Evolutionary conservation across 352 stramenopile genomes (phyloP), one percentile per base, ranked within the genome.

Genomic region (Phytophthora lateralis): DNA sequence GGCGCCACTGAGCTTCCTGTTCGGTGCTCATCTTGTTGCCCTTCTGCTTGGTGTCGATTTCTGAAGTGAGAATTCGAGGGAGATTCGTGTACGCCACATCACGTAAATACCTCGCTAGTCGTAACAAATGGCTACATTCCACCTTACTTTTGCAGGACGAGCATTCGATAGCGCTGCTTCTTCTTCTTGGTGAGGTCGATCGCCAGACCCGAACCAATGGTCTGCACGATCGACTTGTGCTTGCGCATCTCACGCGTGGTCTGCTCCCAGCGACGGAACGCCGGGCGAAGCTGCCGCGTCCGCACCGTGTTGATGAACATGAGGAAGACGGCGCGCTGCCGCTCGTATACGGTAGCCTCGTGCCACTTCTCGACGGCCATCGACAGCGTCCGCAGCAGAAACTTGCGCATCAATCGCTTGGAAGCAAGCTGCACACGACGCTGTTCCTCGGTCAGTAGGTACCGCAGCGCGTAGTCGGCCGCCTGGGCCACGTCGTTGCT

Each of bases 101-200:
- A 21, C 10, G 29, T 7, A 29, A 10, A 1, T 6, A 30, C 6
- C 4, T 30, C 26, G 26, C 26, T 30, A 8, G 26, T 30, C 26
- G 26, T 30, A 30, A 30, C 26, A 37, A 9, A 38, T 63, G 15
- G 57, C 57, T 55, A 45, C 29, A 44, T 20, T 20, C 37, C 30
- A 21, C 35, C 7, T 69, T 62, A 90, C 44, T 90, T 90, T 43
- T 90, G 81, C 48, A 89, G 47, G 34, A 87, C 81, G 3, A 89
- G 73, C 70, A 88, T 88, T 32, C 77, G 70, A 27, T 90, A 90
- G 6, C 79, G 76, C 56, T 89, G 70, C 43, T 71, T 76, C 48
- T 78, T 83, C 39, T 78, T 81, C 69, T 86, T 90, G 47, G 78
- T 75, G 10, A 90, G 60, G 46, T 90, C 77, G 4, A 90, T 69